These are phyloP conservation scores for Ogataea kodamae DNA, from an alignment of 805 yeast genomes.

Conservation along the genomic window DNA sequence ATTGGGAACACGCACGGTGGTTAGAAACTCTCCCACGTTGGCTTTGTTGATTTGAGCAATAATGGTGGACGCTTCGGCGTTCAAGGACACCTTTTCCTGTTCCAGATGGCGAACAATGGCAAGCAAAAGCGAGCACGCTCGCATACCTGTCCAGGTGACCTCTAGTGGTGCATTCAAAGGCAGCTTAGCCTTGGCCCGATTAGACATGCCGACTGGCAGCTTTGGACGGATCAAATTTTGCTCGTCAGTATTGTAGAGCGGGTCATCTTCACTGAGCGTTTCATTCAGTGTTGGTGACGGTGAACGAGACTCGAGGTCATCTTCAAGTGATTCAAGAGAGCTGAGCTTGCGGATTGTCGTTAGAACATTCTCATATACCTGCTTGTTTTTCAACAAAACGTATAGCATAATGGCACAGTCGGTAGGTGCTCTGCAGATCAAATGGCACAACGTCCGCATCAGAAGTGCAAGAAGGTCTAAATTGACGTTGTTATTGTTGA, in stretches of 20 bases:
- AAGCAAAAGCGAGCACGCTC: slow-evolving; percentile 42
- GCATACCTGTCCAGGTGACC: slow-evolving; percentile 56
- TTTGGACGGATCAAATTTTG: slow-evolving; percentile 40
- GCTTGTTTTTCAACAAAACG: slow-evolving; percentile 42
- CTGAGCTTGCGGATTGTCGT: slow-evolving; percentile 32
- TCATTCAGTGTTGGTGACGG: slow-evolving; percentile 10
- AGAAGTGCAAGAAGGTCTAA: slow-evolving; percentile 57
- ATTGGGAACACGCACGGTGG: slow-evolving; percentile 17
- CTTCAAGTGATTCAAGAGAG: slow-evolving; percentile 20
- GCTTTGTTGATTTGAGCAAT: slow-evolving; percentile 41
- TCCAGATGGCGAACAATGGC: slow-evolving; percentile 31
- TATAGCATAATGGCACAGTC: slow-evolving; percentile 54
- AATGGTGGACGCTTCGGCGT: slow-evolving; percentile 27
- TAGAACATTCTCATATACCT: slow-evolving; percentile 36
- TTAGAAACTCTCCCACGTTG: slow-evolving; percentile 23
- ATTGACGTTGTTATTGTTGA: slow-evolving; percentile 41
- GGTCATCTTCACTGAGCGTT: slow-evolving; percentile 7
- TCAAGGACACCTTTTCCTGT: slow-evolving; percentile 34
- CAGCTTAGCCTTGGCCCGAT: slow-evolving; percentile 49
- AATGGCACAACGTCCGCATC: slow-evolving; percentile 52
- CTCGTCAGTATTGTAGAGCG: slow-evolving; percentile 18
- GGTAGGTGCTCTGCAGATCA: slow-evolving; percentile 46
- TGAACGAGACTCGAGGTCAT: slow-evolving; percentile 4
- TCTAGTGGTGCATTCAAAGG: slow-evolving; percentile 48
- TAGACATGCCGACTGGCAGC: slow-evolving; percentile 60